Evolutionary conservation across 2,329 filamentous ascomycete genomes (phyloP), one percentile per base, ranked within the genome.

Genomic region (Fusarium brachygibbosum): DNA sequence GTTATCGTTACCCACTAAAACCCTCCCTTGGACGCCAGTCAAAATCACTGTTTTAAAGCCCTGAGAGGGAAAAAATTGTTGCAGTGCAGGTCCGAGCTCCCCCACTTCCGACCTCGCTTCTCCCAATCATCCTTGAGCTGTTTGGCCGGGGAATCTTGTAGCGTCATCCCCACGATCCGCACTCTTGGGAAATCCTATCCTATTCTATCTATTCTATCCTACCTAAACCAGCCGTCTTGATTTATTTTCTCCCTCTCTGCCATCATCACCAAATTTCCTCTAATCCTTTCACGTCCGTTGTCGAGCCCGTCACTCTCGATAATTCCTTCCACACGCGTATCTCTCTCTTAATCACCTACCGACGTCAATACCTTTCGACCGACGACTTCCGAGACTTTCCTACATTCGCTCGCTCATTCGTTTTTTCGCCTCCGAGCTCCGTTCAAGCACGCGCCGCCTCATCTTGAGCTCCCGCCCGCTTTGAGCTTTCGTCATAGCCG

Each of bases 151-250:
- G 63, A 74, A 63, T 62, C 68, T 62, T 74, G 71, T 65, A 74
- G 70, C 71, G 73, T 74, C 73, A 75, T 75, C 71, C 73, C 72
- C 70, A 75, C 71, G 73, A 75, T 75, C 68, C 71, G 66, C 61
- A 51, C 68, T 68, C 63, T 59, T 70, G 70, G 70, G 70, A 69
- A 74, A 73, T 70, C 55, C 50, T 66, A 64, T 70, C 51, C 61
- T 63, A 53, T 66, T 28, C 48, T 50, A 50, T 50, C 46, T 37
- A 50, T 50, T 21, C 32, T 37, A 50, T 38, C 46, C 46, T 38
- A 38, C 46, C 46, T 50, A 34, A 40, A 51, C 46, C 64, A 55
- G 54, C 51, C 65, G 50, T 68, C 49, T 59, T 60, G 55, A 58
- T 63, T 70, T 56, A 60, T 67, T 59, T 38, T 66, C 53, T 49